A percentile compares a stretch with the other conserved stretches of the same genome.
phyloP scores from a whole-genome alignment of 352 stramenopile genomes.

The Phytopythium litorale region DNA sequence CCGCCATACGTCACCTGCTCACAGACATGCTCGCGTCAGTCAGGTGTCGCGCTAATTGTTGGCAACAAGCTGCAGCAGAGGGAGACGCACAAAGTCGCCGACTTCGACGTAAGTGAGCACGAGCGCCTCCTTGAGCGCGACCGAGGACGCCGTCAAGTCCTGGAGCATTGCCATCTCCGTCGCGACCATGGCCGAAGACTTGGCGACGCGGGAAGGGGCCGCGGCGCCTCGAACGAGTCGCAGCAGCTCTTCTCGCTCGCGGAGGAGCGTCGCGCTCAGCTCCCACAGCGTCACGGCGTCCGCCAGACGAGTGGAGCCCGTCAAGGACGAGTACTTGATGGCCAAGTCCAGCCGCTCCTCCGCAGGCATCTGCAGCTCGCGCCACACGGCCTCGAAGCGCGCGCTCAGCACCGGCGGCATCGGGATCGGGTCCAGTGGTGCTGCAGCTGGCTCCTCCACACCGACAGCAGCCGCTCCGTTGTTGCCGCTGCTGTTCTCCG shows the following conservation, averaged over 20 bases:
- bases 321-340: slow-evolving; percentile 71
- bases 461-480: slow-evolving; percentile 2
- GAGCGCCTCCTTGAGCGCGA: slow-evolving; percentile 43
- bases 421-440: slow-evolving; percentile 49
- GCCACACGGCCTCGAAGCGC: slow-evolving; percentile 67
- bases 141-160: slow-evolving; percentile 31
- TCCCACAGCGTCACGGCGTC: slow-evolving; percentile 71
- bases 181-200: slow-evolving; percentile 25
- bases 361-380: slow-evolving; percentile 53
- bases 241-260: slow-evolving; percentile 57
- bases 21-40: not conserved
- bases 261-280: slow-evolving; percentile 37
- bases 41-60: not conserved
- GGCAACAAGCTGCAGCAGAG: not conserved
- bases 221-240: slow-evolving; percentile 22
- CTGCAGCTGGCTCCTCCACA: not conserved
- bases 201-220: slow-evolving; percentile 13
- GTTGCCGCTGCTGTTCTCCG: slow-evolving; percentile 18
- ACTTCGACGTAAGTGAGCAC: slow-evolving; percentile 69
- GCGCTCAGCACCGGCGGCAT: slow-evolving; percentile 57
- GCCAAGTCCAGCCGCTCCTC: slow-evolving; percentile 63
- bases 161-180: slow-evolving; percentile 46
- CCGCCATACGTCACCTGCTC: slow-evolving; percentile 32
- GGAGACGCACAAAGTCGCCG: slow-evolving; percentile 54
- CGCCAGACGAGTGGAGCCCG: slow-evolving; percentile 43